These are phyloP conservation scores for Ceratocystis diversiconidia DNA, from an alignment of 2,329 filamentous ascomycete genomes.

Conservation along the genomic window DNA sequence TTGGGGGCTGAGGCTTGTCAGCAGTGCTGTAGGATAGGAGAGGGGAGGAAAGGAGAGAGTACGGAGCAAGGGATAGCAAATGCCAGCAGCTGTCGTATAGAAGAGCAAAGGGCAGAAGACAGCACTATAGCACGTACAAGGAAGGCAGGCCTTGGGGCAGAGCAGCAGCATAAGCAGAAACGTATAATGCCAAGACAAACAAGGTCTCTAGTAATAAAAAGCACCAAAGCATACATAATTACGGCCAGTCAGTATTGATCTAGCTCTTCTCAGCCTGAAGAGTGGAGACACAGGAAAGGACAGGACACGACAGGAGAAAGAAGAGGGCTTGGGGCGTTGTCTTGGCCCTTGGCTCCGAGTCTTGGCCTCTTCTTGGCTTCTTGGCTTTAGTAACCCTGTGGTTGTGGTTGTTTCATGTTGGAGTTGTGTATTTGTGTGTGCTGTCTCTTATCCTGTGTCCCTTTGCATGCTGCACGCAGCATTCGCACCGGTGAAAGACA, in stretches of 20 bases:
- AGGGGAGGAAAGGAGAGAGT: too few relatives aligned
- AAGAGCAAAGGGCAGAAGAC: too few relatives aligned
- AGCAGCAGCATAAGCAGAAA: neutral
- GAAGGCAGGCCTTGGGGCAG: too few relatives aligned
- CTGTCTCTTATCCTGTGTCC: neutral
- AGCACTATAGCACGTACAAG: too few relatives aligned
- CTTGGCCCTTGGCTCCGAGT: neutral
- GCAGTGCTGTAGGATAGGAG: too few relatives aligned
- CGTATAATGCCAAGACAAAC: constrained; percentile 5
- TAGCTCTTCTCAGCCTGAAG: neutral
- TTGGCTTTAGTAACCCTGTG: neutral
- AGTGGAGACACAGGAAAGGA: neutral
- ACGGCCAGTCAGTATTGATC: neutral
- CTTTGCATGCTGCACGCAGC: neutral
- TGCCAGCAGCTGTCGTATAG: too few relatives aligned
- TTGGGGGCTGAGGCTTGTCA: too few relatives aligned
- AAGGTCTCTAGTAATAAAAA: neutral
- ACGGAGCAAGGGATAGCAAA: too few relatives aligned
- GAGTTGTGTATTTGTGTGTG: neutral
- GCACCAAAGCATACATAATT: neutral
- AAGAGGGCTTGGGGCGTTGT: neutral
- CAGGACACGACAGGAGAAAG: neutral
- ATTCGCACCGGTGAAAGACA: neutral
- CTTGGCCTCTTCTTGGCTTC: constrained; percentile 4
- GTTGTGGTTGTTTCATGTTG: neutral